These are phyloP conservation scores for Citrus reticulata DNA, from an alignment of 345 rosid genomes.

Conservation along the genomic window DNA sequence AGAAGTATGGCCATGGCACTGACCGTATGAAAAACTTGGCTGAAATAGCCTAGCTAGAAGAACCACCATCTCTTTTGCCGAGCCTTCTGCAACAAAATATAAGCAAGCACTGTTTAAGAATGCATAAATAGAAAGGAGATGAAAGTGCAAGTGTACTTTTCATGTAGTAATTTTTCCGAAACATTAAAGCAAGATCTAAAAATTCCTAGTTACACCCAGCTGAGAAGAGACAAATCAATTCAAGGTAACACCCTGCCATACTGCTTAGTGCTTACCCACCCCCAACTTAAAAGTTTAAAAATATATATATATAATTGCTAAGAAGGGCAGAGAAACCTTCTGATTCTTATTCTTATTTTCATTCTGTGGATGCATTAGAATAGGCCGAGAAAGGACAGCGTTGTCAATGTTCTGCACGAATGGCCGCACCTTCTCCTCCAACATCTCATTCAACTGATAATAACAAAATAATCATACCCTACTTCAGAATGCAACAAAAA, in stretches of 20 bases:
- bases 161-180: neutral
- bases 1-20: neutral
- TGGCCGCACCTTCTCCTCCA: slow-evolving; percentile 85
- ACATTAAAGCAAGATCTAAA: neutral
- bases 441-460: slow-evolving; percentile 66
- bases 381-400: slow-evolving; percentile 56
- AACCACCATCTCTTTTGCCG: slow-evolving; percentile 68
- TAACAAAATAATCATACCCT: slow-evolving; percentile 1
- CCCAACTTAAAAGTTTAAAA: neutral
- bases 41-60: slow-evolving; percentile 32
- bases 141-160: neutral
- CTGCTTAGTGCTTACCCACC: neutral
- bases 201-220: neutral
- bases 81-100: slow-evolving; percentile 32
- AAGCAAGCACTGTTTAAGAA: neutral
- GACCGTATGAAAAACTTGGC: neutral
- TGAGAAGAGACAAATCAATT: neutral
- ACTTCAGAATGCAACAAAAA: neutral
- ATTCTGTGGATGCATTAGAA: slow-evolving; percentile 46
- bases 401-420: slow-evolving; percentile 46
- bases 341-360: slow-evolving; percentile 22
- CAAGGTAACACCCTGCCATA: neutral
- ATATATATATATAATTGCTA: no score
- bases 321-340: slow-evolving; percentile 23
- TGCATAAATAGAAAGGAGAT: neutral